phyloP scores from a whole-genome alignment of 345 rosid genomes.

The Cardamine chenopodiifolia region DNA sequence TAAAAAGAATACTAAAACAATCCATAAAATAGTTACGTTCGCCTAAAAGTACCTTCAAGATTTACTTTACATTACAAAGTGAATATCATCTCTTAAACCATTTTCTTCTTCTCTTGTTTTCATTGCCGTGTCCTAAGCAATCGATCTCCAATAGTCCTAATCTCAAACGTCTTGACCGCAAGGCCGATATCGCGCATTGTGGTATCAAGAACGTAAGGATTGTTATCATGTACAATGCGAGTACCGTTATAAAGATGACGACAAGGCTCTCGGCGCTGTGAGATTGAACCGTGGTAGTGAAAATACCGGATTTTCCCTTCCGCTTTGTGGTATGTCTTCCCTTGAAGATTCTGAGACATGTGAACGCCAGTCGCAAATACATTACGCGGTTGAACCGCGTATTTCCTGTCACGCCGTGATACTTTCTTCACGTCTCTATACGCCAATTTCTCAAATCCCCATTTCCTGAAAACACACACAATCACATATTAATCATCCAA shows the following conservation, averaged over 20 bases:
- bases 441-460: conserved; percentile 96
- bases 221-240: conserved; percentile 49
- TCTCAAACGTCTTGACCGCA: conserved; percentile 66
- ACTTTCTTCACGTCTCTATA: conserved; percentile 74
- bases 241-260: conserved; percentile 56
- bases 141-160: conserved; percentile 43
- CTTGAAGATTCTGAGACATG: conserved; percentile 82
- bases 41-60: conserved; percentile 20
- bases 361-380: conserved; percentile 86
- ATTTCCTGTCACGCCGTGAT: conserved; percentile 75
- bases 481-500: conserved; percentile 9
- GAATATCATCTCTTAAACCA: conserved; percentile 43
- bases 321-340: conserved; percentile 61
- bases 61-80: conserved; percentile 13
- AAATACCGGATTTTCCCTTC: conserved; percentile 62
- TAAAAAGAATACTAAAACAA: conserved; percentile 25
- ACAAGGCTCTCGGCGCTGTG: conserved; percentile 75
- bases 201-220: conserved; percentile 70
- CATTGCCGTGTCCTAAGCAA: conserved; percentile 39
- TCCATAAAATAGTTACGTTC: conserved; percentile 6
- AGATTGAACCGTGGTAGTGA: conserved; percentile 88
- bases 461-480: conserved; percentile 55
- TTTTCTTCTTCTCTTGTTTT: conserved; percentile 47
- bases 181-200: conserved; percentile 64
- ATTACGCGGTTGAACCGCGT: conserved; percentile 77